phyloP scores from a whole-genome alignment of 768 basidiomycete species.

The Tylopilus subfusipes region DNA sequence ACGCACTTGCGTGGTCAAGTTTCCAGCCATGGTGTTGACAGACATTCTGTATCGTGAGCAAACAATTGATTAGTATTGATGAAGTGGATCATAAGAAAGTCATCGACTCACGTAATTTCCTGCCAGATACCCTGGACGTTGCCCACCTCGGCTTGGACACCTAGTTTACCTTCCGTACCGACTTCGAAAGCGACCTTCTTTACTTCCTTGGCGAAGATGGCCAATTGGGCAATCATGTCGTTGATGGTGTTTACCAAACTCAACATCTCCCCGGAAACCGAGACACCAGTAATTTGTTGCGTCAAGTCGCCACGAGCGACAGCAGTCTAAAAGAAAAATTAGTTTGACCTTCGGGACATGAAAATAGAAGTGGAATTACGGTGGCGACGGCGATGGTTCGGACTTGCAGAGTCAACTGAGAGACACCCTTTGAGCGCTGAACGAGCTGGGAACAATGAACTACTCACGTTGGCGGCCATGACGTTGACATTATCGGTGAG shows the following conservation, averaged over 20 bases:
- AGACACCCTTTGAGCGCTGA: constrained; percentile 4
- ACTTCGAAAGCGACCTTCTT: constrained; percentile 97
- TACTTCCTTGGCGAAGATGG: constrained; percentile 73
- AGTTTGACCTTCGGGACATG: neutral
- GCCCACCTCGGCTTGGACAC: constrained; percentile 95
- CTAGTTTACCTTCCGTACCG: constrained; percentile 97
- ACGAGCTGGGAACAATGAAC: neutral
- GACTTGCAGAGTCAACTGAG: constrained; percentile 85
- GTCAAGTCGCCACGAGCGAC: constrained; percentile 93
- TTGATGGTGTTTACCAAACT: constrained; percentile 97
- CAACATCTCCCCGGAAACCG: constrained; percentile 95
- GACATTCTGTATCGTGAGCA: constrained; percentile 56
- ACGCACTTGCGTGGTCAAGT: constrained; percentile 96
- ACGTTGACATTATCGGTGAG: constrained; percentile 94
- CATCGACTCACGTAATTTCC: constrained; percentile 81
- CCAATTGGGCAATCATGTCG: constrained; percentile 70
- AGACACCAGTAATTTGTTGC: constrained; percentile 88
- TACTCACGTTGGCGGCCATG: constrained; percentile 85
- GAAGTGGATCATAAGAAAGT: neutral
- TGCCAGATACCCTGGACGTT: constrained; percentile 98
- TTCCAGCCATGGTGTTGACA: constrained; percentile 97
- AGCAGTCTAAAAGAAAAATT: constrained; percentile 54
- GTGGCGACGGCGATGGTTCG: constrained; percentile 92
- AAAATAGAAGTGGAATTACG: constrained; percentile 40
- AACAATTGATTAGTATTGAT: neutral